Evolutionary conservation across 2,329 filamentous ascomycete genomes (phyloP), one percentile per base, ranked within the genome.

Genomic region (Thielaviopsis musarum): DNA sequence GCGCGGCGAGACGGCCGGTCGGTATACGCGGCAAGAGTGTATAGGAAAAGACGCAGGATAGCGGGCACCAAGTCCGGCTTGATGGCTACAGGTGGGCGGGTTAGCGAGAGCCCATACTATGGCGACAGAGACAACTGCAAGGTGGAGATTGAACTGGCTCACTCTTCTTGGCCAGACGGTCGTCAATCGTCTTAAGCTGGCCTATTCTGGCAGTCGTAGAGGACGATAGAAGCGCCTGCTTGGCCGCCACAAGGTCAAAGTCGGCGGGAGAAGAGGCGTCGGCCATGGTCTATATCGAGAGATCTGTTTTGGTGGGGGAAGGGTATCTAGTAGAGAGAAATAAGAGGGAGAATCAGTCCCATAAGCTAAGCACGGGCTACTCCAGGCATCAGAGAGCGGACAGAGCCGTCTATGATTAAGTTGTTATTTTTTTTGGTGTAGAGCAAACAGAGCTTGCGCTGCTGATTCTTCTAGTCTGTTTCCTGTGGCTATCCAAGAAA

Each of bases 1-100:
- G 88, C 89, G 65, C 83, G 79, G 65, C 93, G 82, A 52, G 93
- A 97, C 64, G 81, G 75, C 66, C 91, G 83, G 72, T 98, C 93
- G 71, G 83, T 75, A 71, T 97, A 98, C 65, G 87, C 82, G 62
- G 88, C 81, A 68, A 96, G 90, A 57, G 91, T 96, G 69, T 83
- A 82, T 73, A 97, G 91, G 34, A 98, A 80, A 38, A 90, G 75
- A 62, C 82, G 78, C 63, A 95, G 74, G 57, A 93, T 70, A 61
- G 71, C 69, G 56, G 76, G 72, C 59, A 81, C 72, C 57, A 77
- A 70, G 53, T 75, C 70, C 69, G 71, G 69, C 61, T 77, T 73
- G 66, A 78, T 69, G 62, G 73, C 78, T 78, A 65, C 49, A 63
- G 60, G 34, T 52, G 62, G 30, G 52, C 55, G 45, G 38, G 15